Percentiles rank a stretch among this genome's conserved stretches.
phyloP scores from a whole-genome alignment of 495 filamentous ascomycete genomes.

The Aspergillus homomorphus region DNA sequence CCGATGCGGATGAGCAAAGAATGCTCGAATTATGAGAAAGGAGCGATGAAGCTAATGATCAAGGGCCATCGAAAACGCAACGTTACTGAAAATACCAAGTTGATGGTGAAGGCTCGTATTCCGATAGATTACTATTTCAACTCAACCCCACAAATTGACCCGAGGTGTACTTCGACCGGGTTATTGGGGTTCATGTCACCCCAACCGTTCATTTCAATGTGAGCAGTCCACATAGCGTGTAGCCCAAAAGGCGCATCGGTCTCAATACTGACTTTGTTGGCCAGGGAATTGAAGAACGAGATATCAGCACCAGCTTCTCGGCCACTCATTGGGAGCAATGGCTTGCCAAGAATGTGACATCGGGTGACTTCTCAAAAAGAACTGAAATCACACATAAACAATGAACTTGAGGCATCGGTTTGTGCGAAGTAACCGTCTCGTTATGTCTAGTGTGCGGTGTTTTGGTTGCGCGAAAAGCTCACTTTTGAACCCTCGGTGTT shows the following conservation, averaged over 20 bases:
- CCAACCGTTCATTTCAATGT: slow-evolving; percentile 86
- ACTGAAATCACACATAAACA: slow-evolving; percentile 9
- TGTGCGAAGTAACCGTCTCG: background rate
- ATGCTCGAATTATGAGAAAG: slow-evolving; percentile 65
- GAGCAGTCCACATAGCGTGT: slow-evolving; percentile 13
- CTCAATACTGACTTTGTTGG: slow-evolving; percentile 22
- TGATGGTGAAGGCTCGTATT: slow-evolving; percentile 65
- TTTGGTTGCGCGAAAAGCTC: background rate
- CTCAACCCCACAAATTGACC: slow-evolving; percentile 18
- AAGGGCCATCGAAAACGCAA: slow-evolving; percentile 67
- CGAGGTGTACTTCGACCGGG: slow-evolving; percentile 52
- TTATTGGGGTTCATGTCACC: slow-evolving; percentile 81
- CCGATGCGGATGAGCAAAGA: slow-evolving; percentile 63
- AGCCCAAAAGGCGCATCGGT: slow-evolving; percentile 7
- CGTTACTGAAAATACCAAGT: slow-evolving; percentile 78
- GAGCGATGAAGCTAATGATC: slow-evolving; percentile 55
- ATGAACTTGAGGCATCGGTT: slow-evolving; percentile 1
- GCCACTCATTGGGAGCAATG: slow-evolving; percentile 81
- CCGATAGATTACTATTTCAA: slow-evolving; percentile 2
- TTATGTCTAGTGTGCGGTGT: background rate
- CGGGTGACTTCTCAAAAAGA: slow-evolving; percentile 18
- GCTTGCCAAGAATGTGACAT: slow-evolving; percentile 73
- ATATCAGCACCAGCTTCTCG: slow-evolving; percentile 75
- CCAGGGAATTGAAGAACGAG: slow-evolving; percentile 70
- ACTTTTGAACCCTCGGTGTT: background rate